phyloP scores from a whole-genome alignment of 306 rosid genomes.

The Vigna radiata region DNA sequence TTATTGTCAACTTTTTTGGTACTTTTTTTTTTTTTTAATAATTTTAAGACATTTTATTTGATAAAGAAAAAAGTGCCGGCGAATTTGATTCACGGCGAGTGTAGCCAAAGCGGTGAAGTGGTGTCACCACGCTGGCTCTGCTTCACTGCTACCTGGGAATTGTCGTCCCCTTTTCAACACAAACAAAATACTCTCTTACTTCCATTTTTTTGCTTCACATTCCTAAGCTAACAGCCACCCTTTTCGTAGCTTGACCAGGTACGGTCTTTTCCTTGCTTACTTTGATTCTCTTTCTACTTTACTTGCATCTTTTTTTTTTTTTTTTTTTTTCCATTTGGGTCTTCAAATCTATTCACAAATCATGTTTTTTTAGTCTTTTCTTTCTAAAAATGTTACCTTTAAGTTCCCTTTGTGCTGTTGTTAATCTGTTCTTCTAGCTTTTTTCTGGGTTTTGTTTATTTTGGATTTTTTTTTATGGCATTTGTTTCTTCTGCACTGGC shows the following conservation, averaged over 20 bases:
- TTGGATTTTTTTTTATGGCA: background rate
- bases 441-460: background rate
- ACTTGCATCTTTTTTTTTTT: background rate
- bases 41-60: background rate
- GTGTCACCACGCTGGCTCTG: background rate
- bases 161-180: conserved; percentile 5
- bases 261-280: background rate
- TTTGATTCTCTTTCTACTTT: background rate
- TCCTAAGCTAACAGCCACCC: background rate
- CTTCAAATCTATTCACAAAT: background rate
- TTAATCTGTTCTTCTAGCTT: background rate
- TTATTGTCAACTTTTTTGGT: too few species aligned
- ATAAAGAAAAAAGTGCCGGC: background rate
- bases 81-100: background rate
- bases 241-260: conserved; percentile 15
- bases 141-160: conserved; percentile 2
- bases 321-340: background rate
- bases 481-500: background rate
- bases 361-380: background rate
- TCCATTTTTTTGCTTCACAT: background rate
- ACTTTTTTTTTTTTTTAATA: too few species aligned
- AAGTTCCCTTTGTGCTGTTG: background rate
- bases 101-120: conserved; percentile 5
- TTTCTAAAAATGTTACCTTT: background rate
- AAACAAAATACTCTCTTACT: background rate